Conservation (phyloP, 371 early-diverging fungal genomes). For the Amoeboaphelidium protococcarum region DNA sequence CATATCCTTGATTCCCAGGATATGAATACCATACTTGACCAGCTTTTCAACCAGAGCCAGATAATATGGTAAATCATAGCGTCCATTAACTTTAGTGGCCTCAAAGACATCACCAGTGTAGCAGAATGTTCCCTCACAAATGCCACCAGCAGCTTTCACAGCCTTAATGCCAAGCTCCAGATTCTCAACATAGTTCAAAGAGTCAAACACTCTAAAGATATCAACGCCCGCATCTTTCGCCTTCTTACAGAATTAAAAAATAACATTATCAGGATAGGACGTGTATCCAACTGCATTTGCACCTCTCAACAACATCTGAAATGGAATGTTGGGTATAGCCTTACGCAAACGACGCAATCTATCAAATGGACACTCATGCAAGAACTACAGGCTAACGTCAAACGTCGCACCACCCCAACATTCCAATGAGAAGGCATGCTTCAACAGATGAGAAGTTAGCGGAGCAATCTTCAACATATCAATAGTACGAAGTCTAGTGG, state of each 20-base stretch:
- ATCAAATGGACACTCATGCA: conserved; percentile 79
- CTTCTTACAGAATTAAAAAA: conserved; percentile 75
- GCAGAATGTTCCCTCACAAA: conserved; percentile 68
- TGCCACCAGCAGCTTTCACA: conserved; percentile 76
- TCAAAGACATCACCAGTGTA: conserved; percentile 81
- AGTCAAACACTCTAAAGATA: conserved; percentile 85
- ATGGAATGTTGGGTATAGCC: conserved; percentile 82
- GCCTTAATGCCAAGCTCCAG: conserved; percentile 76
- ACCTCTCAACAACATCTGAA: conserved; percentile 89
- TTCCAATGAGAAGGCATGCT: conserved; percentile 65
- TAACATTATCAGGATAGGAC: conserved; percentile 74
- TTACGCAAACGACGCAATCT: conserved; percentile 46
- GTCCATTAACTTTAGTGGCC: conserved; percentile 31
- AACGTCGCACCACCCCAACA: conserved; percentile 87
- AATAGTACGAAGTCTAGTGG: conserved; percentile 53
- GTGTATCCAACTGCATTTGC: conserved; percentile 93
- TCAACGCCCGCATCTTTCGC: conserved; percentile 72
- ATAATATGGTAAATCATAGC: conserved; percentile 72
- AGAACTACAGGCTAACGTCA: conserved; percentile 79
- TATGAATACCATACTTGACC: conserved; percentile 69
- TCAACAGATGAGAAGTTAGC: conserved; percentile 54
- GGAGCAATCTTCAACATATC: conserved; percentile 56
- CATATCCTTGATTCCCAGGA: conserved; percentile 89
- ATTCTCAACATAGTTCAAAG: conserved; percentile 80
- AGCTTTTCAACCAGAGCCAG: conserved; percentile 60